Evolutionary conservation across 192 early-diverging fungal genomes (phyloP).

Genomic region (Gamsiella multidivaricata): DNA sequence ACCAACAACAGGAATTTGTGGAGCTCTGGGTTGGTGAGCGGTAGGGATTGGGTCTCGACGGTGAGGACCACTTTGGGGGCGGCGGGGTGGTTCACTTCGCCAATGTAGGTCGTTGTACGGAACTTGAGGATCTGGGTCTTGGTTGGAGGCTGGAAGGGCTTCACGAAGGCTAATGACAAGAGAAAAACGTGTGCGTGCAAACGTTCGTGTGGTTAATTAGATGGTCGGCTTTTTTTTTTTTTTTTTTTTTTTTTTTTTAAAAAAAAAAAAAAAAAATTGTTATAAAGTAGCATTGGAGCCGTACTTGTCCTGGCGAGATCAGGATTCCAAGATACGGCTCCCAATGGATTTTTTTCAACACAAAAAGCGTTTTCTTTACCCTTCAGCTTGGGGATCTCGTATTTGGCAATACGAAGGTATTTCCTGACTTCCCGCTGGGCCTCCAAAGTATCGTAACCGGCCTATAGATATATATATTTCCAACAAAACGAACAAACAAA

Average conservation of each 20-base stretch:
- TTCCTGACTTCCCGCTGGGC: constrained; percentile 64
- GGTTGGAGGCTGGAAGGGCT: constrained; percentile 64
- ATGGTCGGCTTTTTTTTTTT: neutral
- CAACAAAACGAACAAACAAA: neutral
- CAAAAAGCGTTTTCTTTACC: too few relatives aligned
- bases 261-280: neutral
- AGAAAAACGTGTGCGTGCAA: neutral
- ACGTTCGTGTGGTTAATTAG: neutral
- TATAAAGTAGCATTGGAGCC: too few relatives aligned
- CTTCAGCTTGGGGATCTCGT: constrained; percentile 68
- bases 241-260: neutral
- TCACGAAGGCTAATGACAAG: constrained; percentile 55
- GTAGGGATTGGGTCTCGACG: constrained; percentile 57
- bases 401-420: constrained; percentile 67
- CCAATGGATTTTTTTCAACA: too few relatives aligned
- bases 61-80: constrained; percentile 65
- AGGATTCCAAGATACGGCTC: too few relatives aligned
- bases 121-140: constrained; percentile 60
- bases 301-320: too few relatives aligned
- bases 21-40: constrained; percentile 55
- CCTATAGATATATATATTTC: constrained; percentile 2
- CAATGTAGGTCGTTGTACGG: constrained; percentile 62
- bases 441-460: constrained; percentile 59
- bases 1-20: constrained; percentile 73
- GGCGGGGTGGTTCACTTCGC: constrained; percentile 61